These are phyloP conservation scores for Calophaca sinica DNA, from an alignment of 306 rosid species.

Conservation along the genomic window DNA sequence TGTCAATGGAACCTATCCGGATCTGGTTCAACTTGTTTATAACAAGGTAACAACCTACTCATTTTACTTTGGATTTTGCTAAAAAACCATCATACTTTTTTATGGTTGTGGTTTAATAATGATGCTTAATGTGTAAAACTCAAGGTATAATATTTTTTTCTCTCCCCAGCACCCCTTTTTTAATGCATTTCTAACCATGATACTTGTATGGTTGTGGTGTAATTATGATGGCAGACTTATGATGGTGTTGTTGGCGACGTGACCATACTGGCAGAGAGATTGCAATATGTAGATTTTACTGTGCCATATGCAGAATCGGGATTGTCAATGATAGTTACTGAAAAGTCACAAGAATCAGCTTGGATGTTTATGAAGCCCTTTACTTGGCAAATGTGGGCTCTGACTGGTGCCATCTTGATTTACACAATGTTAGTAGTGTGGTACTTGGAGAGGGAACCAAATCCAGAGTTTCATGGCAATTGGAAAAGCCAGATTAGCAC, in stretches of 20 bases:
- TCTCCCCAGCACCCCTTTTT: background rate
- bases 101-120: too few relatives aligned
- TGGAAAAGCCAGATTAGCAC: constrained; percentile 65
- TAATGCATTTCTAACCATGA: constrained; percentile 12
- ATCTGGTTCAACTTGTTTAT: constrained; percentile 59
- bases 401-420: constrained; percentile 48
- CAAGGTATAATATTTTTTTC: too few relatives aligned
- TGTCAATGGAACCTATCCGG: constrained; percentile 49
- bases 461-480: constrained; percentile 65
- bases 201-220: constrained; percentile 29
- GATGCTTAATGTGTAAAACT: too few relatives aligned
- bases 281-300: constrained; percentile 65
- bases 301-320: constrained; percentile 76
- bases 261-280: constrained; percentile 59
- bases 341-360: constrained; percentile 45
- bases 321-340: constrained; percentile 65
- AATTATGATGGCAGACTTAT: constrained; percentile 54
- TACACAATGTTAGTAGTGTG: constrained; percentile 70
- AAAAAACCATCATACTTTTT: too few relatives aligned
- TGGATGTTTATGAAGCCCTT: constrained; percentile 79
- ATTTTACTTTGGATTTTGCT: background rate
- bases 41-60: constrained; percentile 56
- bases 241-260: constrained; percentile 73
- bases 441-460: constrained; percentile 62
- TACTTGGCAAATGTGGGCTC: constrained; percentile 71